Evolutionary conservation across 306 rosid genomes (phyloP), one percentile per base, ranked within the genome.

Genomic region (Prunus padus): DNA sequence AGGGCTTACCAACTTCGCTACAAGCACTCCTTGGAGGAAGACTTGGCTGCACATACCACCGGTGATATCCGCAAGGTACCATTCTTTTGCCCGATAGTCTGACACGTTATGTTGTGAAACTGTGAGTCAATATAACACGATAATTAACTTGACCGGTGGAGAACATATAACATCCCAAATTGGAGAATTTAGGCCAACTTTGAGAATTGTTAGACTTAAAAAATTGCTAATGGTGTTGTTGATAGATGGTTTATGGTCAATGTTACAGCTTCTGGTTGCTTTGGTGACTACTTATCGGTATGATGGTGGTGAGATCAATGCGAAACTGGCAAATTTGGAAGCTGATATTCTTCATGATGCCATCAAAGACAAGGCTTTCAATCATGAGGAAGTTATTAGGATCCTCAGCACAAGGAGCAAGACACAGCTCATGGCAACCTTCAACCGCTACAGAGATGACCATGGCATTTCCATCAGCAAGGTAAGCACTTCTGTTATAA

Each of bases 11-110:
- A 87, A 49, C 64, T 49, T 22, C 92, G 93, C 73, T 87, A 85
- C 87, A 91, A 84, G 82, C 97, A 59, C 45, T 91, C 98, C 20
- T 54, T 93, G 78, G 98, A 93, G 75, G 98, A 93, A 77, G 98
- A 91, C 70, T 82, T 91, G 11, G 97, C 97, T 31, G 72, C 84
- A 7, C 90, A 84, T 22, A 89, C 97, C 77, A 23, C 89, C 0
- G 96, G 93, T 16, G 92, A 89, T 44, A 72, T 87, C 57, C 98
- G 97, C 73, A 89, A 91, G 96, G 97, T 70, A 89, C 3, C 2
- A 3, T 45, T 40, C 19, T 55, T 30, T 22, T 18, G 9, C 2
- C 13, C 4, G 4, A 55, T 10, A 30, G 10, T 55, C 0, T 22
- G 40, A 40, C 23, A 33, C 12, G 33, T 33, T 54, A 37, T 20